Base-by-base conservation (phyloP, 2,329 filamentous ascomycete genomes). In the Talaromyces sp. region DNA sequence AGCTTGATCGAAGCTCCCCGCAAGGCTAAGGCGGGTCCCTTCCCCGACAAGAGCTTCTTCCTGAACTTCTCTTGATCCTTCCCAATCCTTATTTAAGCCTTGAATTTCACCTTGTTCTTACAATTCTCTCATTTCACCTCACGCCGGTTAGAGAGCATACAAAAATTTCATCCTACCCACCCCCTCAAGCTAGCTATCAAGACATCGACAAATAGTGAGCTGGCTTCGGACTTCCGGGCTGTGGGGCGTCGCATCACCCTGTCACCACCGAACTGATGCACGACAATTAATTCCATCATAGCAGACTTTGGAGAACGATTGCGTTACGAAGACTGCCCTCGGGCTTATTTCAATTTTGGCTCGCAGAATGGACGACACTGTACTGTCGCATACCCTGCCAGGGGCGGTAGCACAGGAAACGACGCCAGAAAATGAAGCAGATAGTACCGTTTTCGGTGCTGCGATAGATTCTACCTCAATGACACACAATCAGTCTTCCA, bases 21-120 rank as follows among this genome's bases (percentile, higher is more conserved):
- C 58, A 60, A 60, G 58, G n/a, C n/a, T 39, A 37, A 35, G 60
- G 60, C 60, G 37, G 50, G 60, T 56, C 60, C 47, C 24, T 62
- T 37, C 60, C 50, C 50, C 27, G 59, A 52, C 35, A 6, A n/a
- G 47, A 62, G 60, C 24, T 37, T 39, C n/a, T 39, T 22, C 22
- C 31, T 31, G 19, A 56, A 56, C 52, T 39, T 16, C 31, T 14
- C 7, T 39, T 54, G 31, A 14, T 37, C 27, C 16, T 33, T 33
- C 16, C n/a, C 11, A 37, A 3, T 37, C 35, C 35, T 37, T 37
- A 13, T 11, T 37, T 37, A 37, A 37, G 10, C 35, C 35, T 13
- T 37, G 5, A 37, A 22, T 31, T 54, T 54, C n/a, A 24, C n/a
- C 8, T 1, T 14, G 1, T 19, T 13, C 19, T 56, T 33, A 56